Conservation (phyloP, 805 yeast genomes). For the Yarrowia sp. region DNA sequence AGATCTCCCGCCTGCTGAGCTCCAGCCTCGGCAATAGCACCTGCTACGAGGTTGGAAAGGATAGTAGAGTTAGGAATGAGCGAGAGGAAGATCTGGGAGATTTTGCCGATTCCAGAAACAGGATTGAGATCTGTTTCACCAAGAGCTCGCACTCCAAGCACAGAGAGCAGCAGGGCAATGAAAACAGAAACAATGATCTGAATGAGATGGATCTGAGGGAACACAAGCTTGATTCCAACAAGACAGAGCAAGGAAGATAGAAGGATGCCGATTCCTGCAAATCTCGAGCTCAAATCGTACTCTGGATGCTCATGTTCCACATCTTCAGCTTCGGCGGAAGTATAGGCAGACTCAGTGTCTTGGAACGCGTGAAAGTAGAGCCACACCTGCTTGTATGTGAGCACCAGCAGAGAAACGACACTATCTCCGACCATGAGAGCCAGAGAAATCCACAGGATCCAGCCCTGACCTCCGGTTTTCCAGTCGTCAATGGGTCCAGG, state of each 20-base stretch:
- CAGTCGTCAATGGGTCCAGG: slow-evolving; percentile 89
- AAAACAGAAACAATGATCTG: slow-evolving; percentile 72
- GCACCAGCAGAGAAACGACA: slow-evolving; percentile 54
- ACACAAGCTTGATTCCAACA: slow-evolving; percentile 66
- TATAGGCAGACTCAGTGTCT: slow-evolving; percentile 11
- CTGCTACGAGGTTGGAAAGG: slow-evolving; percentile 85
- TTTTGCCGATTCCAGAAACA: slow-evolving; percentile 93
- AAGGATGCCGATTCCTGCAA: slow-evolving; percentile 66
- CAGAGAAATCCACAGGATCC: slow-evolving; percentile 94
- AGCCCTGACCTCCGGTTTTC: slow-evolving; percentile 94
- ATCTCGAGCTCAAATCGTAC: slow-evolving; percentile 58
- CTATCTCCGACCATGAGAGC: slow-evolving; percentile 95
- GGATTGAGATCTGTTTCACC: slow-evolving; percentile 98
- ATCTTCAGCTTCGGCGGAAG: slow-evolving; percentile 8
- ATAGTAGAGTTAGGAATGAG: slow-evolving; percentile 77
- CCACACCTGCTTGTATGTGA: slow-evolving; percentile 12
- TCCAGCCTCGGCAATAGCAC: slow-evolving; percentile 98
- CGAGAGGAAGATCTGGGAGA: slow-evolving; percentile 89
- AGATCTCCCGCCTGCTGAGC: slow-evolving; percentile 99
- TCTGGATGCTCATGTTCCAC: slow-evolving; percentile 50
- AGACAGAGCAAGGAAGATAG: slow-evolving; percentile 73
- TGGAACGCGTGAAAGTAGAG: slow-evolving; percentile 7
- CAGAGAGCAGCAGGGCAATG: slow-evolving; percentile 78
- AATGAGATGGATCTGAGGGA: slow-evolving; percentile 74
- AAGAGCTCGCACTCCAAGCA: slow-evolving; percentile 88